phyloP scores from a whole-genome alignment of 352 stramenopile genomes.

The Pythium brachiatum region DNA sequence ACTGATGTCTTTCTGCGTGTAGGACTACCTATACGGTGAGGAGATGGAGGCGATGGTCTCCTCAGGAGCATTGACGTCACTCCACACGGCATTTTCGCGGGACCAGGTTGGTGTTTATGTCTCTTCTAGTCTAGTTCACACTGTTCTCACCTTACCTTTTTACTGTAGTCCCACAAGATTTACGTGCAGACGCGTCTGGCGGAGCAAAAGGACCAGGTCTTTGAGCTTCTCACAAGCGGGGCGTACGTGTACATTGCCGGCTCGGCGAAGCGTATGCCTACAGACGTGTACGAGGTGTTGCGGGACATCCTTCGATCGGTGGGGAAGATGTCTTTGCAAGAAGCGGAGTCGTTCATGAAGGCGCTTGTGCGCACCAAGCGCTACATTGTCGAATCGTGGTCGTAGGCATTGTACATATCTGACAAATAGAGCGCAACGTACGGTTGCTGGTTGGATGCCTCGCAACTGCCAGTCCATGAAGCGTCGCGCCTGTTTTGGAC shows the following conservation, averaged over 20 bases:
- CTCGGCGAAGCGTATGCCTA: slow-evolving; percentile 91
- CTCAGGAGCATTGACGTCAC: slow-evolving; percentile 51
- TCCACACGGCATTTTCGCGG: slow-evolving; percentile 90
- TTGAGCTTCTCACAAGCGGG: slow-evolving; percentile 59
- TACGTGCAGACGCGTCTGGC: slow-evolving; percentile 90
- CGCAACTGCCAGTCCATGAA: neutral
- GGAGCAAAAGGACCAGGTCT: slow-evolving; percentile 77
- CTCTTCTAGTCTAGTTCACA: neutral
- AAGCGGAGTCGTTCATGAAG: slow-evolving; percentile 77
- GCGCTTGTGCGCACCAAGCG: slow-evolving; percentile 65
- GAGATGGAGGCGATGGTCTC: slow-evolving; percentile 59
- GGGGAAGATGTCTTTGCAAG: slow-evolving; percentile 60
- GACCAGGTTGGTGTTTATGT: slow-evolving; percentile 50
- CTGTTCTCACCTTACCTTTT: neutral
- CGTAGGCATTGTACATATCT: slow-evolving; percentile 27
- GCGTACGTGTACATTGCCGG: slow-evolving; percentile 86
- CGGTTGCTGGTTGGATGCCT: too few relatives aligned
- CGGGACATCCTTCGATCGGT: slow-evolving; percentile 80
- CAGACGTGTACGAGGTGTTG: slow-evolving; percentile 88
- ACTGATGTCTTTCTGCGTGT: neutral
- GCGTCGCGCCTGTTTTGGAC: slow-evolving; percentile 4
- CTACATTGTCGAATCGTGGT: slow-evolving; percentile 88
- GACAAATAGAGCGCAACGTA: slow-evolving; percentile 16
- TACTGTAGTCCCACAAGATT: slow-evolving; percentile 69
- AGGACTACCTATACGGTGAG: slow-evolving; percentile 88